phyloP scores from a whole-genome alignment of 495 filamentous ascomycete genomes.

The Friedmanniomyces simplex region DNA sequence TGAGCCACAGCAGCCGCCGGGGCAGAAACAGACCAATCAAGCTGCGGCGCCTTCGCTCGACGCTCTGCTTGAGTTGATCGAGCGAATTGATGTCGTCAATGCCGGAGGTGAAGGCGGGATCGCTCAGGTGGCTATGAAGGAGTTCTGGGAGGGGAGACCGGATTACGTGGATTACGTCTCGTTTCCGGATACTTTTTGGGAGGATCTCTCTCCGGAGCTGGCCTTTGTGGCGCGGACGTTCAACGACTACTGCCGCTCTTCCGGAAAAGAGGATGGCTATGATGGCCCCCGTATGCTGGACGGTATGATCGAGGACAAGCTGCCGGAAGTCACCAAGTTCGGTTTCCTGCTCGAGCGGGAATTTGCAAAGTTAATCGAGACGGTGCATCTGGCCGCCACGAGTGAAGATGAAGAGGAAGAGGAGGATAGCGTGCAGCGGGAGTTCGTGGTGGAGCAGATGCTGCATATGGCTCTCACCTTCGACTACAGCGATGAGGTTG shows the following conservation, averaged over 20 bases:
- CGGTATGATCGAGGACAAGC: constrained; percentile 71
- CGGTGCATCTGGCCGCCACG: constrained; percentile 44
- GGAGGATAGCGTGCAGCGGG: constrained; percentile 71
- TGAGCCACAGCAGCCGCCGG: constrained; percentile 8
- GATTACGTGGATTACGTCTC: constrained; percentile 75
- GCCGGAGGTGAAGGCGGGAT: constrained; percentile 84
- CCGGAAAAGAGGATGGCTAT: constrained; percentile 50
- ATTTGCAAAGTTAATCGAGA: constrained; percentile 61
- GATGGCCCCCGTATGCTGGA: constrained; percentile 38
- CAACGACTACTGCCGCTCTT: constrained; percentile 73
- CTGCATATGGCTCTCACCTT: constrained; percentile 83
- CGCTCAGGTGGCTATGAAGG: constrained; percentile 80
- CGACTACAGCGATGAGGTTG: constrained; percentile 93
- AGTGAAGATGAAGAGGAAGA: constrained; percentile 52
- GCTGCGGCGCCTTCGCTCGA: constrained; percentile 56
- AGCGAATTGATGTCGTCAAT: constrained; percentile 86
- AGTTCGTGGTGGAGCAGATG: constrained; percentile 92
- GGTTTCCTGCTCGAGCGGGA: constrained; percentile 74
- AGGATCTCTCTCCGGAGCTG: constrained; percentile 71
- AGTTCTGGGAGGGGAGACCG: constrained; percentile 89
- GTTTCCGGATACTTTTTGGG: constrained; percentile 84
- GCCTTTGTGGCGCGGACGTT: constrained; percentile 82
- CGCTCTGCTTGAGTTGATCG: constrained; percentile 76
- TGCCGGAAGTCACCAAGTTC: constrained; percentile 86
- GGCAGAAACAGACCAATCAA: constrained; percentile 27